These are phyloP conservation scores for Stemphylium vesicarium DNA, from an alignment of 2,329 filamentous ascomycete genomes.

Conservation along the genomic window DNA sequence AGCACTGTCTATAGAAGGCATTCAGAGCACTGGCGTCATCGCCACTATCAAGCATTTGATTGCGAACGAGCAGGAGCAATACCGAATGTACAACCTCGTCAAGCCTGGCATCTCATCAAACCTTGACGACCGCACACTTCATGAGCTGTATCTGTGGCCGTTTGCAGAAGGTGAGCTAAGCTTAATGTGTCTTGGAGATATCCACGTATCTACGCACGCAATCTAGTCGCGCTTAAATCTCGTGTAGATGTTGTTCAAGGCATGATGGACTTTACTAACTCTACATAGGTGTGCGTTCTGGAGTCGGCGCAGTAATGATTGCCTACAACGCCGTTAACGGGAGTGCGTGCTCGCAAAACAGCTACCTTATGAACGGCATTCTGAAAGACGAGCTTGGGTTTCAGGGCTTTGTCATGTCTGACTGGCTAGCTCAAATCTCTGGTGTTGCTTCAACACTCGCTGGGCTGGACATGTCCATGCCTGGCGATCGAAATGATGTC, in stretches of 20 bases:
- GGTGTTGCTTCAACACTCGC: conserved; percentile 80
- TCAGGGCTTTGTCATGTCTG: conserved; percentile 72
- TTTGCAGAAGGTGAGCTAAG: conserved; percentile 68
- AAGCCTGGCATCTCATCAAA: conserved; percentile 59
- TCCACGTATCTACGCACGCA: not conserved
- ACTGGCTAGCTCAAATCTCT: conserved; percentile 85
- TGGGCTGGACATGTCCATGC: conserved; percentile 84
- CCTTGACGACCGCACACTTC: conserved; percentile 75
- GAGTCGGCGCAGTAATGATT: conserved; percentile 83
- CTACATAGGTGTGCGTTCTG: conserved; percentile 65
- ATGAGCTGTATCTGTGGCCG: conserved; percentile 85
- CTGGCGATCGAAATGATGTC: conserved; percentile 67
- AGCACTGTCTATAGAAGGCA: conserved; percentile 76
- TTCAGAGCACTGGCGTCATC: conserved; percentile 76
- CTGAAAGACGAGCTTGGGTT: conserved; percentile 87
- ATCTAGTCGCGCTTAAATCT: no score
- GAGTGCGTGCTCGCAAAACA: conserved; percentile 71
- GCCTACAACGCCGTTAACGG: conserved; percentile 67
- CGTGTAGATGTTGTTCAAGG: not conserved
- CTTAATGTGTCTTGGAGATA: not conserved
- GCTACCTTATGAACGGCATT: conserved; percentile 81
- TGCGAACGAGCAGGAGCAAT: conserved; percentile 72
- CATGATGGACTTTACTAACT: not conserved
- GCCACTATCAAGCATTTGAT: conserved; percentile 74
- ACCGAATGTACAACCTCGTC: conserved; percentile 53